Conservation (phyloP, 164 flowering plant genomes). For the Aristolochia californica region DNA sequence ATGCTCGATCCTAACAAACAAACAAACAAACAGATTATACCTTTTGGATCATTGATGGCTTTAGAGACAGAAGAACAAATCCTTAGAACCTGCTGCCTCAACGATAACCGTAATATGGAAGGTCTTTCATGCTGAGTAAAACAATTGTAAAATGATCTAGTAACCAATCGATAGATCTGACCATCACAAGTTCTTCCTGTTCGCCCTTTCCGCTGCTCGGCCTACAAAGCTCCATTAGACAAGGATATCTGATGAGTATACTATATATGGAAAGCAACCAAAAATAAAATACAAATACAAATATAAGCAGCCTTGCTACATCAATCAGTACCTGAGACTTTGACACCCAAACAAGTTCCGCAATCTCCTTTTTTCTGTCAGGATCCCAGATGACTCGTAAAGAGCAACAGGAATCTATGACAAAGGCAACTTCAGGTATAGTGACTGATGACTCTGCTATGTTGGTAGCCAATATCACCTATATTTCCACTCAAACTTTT, state of each 20-base stretch:
- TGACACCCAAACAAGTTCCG: slow-evolving; percentile 90
- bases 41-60: slow-evolving; percentile 84
- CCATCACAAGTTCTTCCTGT: slow-evolving; percentile 99
- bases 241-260: neutral
- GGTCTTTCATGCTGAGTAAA: slow-evolving; percentile 64
- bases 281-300: too few species aligned
- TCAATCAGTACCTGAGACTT: slow-evolving; percentile 71
- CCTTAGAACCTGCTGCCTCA: slow-evolving; percentile 72
- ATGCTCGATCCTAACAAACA: too few species aligned
- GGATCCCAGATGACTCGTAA: slow-evolving; percentile 85
- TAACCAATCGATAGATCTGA: slow-evolving; percentile 64
- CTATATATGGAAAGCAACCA: neutral
- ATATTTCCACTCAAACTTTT: slow-evolving; percentile 7
- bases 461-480: slow-evolving; percentile 98
- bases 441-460: slow-evolving; percentile 99
- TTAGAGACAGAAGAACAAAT: slow-evolving; percentile 79
- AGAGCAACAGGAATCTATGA: slow-evolving; percentile 92
- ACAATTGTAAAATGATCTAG: slow-evolving; percentile 52
- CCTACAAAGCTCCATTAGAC: slow-evolving; percentile 31
- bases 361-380: slow-evolving; percentile 42
- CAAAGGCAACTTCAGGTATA: slow-evolving; percentile 91
- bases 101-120: slow-evolving; percentile 58
- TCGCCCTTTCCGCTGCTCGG: slow-evolving; percentile 91
- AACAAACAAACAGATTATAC: slow-evolving; percentile 21
- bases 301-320: too few species aligned